Evolutionary conservation across 352 stramenopile species (phyloP), one percentile per base, ranked within the genome.

Genomic region (Phytophthora brassicae): DNA sequence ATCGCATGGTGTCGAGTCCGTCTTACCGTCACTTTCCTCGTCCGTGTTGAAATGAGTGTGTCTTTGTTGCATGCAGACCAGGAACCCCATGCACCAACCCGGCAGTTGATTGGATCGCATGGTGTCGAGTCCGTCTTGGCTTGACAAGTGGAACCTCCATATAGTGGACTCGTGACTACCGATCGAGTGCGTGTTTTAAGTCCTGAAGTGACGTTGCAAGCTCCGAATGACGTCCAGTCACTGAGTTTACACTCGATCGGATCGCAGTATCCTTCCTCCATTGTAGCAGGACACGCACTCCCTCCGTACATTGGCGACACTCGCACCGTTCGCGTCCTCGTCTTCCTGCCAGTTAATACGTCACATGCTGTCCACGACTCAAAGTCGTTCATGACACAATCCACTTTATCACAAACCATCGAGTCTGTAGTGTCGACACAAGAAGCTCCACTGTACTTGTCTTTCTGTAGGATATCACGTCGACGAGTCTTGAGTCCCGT

Each of bases 101-200:
- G 66, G 43, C 81, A 90, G 55, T 84, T 79, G 14, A 86, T 69
- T 0, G 75, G 67, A 13, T 86, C 75, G 28, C 81, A 90, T 1
- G 51, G 44, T 4, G 60, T 64, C 9, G 65, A 66, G 22, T 77
- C 62, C 0, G 28, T 66, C 16, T 69, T 66, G 0, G 66, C 43
- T 0, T 47, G 46, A 56, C 81, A 90, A 3, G 60, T 16, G 4
- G 60, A n/a, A 4, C 73, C 79, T 11, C 72, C 73, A 48, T 87
- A 86, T 7, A 75, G 41, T 2, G 71, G 44, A 24, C 46, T 48
- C 6, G 62, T 62, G 1, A 69, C 44, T 24, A 78, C 38, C 0
- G 51, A 70, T 0, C 81, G 75, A 13, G 64, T 72, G 7, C 65
- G 74, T 4, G 67, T 79, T 64, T 84, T 86, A 12, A 63, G 39